These are phyloP conservation scores for Cutaneotrichosporon sp. DNA, from an alignment of 1,284 basidiomycete genomes.

Conservation along the genomic window DNA sequence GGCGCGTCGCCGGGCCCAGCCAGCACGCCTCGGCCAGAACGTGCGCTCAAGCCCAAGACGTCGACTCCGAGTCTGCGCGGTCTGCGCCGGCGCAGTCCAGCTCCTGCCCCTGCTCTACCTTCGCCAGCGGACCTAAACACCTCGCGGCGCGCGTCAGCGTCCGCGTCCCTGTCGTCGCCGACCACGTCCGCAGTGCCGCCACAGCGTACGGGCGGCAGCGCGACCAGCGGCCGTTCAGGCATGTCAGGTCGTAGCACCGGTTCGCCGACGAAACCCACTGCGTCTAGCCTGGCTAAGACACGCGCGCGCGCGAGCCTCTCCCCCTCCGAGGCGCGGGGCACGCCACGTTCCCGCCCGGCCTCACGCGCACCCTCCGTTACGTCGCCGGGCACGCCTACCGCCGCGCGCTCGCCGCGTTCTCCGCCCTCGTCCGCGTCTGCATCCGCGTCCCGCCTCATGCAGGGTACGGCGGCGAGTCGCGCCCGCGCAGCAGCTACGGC, in stretches of 20 bases:
- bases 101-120: too few relatives aligned
- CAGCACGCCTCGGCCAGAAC: not conserved
- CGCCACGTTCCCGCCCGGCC: not conserved
- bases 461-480: constrained; percentile 16
- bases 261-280: constrained; percentile 7
- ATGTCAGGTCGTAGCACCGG: not conserved
- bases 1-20: not conserved
- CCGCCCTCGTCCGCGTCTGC: not conserved
- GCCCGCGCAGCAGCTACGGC: constrained; percentile 12
- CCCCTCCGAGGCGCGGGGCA: not conserved
- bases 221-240: not conserved
- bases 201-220: not conserved
- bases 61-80: constrained; percentile 3
- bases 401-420: not conserved
- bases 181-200: not conserved
- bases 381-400: not conserved
- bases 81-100: too few relatives aligned
- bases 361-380: not conserved
- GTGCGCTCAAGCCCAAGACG: constrained; percentile 4
- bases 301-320: not conserved
- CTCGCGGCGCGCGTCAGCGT: not conserved
- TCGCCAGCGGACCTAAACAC: too few relatives aligned
- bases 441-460: constrained; percentile 11
- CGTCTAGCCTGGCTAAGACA: constrained; percentile 10
- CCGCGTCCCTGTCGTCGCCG: not conserved